A percentile compares a stretch with the other conserved stretches of the same genome.
These are phyloP conservation scores for Dictyostelium intermedium DNA, from an alignment of 78 protist genomes.

Conservation along the genomic window DNA sequence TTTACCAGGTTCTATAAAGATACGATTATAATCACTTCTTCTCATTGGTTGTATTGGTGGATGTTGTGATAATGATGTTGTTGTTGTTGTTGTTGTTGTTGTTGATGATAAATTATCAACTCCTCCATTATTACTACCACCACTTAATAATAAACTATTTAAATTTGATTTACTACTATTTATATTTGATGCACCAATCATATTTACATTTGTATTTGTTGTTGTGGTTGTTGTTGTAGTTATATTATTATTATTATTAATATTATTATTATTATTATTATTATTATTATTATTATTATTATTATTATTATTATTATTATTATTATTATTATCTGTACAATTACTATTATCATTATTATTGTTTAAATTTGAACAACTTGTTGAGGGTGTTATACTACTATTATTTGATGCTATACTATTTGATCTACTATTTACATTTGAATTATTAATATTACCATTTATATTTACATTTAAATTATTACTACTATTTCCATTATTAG, in stretches of 20 bases:
- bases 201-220: background rate
- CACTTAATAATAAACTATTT: background rate
- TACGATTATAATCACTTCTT: constrained; percentile 50
- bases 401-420: constrained; percentile 19
- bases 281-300: background rate
- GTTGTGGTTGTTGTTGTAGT: background rate
- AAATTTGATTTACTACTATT: background rate
- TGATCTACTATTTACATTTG: constrained; percentile 4
- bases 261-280: background rate
- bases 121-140: background rate
- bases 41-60: background rate
- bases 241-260: background rate
- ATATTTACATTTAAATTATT: background rate
- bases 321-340: background rate
- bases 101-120: background rate
- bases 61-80: background rate
- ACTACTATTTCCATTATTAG: background rate
- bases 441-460: background rate
- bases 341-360: background rate
- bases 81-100: background rate
- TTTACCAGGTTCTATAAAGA: constrained; percentile 76
- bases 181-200: background rate
- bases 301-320: constrained; percentile 2
- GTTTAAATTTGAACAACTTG: background rate
- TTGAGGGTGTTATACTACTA: constrained; percentile 6